Evolutionary conservation across 177 flowering plant genomes (phyloP), one percentile per base, ranked within the genome.

Genomic region (Vitis hybrid): DNA sequence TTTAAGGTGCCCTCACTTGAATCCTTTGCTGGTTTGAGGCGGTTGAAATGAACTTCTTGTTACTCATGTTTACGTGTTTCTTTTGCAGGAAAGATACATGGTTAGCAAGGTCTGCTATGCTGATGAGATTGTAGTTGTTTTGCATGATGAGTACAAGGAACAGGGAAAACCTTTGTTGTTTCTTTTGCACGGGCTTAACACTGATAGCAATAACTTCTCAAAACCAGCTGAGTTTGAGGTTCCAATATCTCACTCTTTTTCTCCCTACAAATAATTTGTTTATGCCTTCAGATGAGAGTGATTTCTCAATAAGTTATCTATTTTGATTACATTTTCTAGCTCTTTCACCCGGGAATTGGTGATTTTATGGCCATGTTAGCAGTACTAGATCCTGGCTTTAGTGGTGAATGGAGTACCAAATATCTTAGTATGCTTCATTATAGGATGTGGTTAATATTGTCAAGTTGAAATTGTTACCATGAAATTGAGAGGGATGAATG

Each of bases 201-300:
- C 97, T 51, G 98, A 94, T 64, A 94, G 97, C 79, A 80, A 82
- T 74, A 88, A 88, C 16, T 94, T 71, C 66, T 88, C 93, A 51
- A 86, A 86, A 72, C 97, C 97, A 62, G 97, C 98, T 10, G 74
- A 85, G 63, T 84, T 92, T 76, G 83, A 88, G 97, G 98, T 94
- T 64, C 69, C 13, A 64, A 29, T 22, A 51, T 50, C 15, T 51
- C 10, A 8, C 12, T 3, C 21, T 21, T 60, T 21, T 13, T 14
- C 14, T 39, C 51, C 3, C 29, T n/a, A 1, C 19, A 39, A 29
- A 16, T 50, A 14, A 64, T 64, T 49, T 64, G 26, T 3, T 49
- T 61, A 61, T 11, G 66, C 31, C 66, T 64, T 64, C 6, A 1
- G 14, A 50, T 16, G 31, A 10, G 66, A 49, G 66, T 15, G 11